A percentile compares a stretch with the other conserved stretches of the same genome.
Conservation (phyloP, 352 stramenopile genomes). For the Globisporangium carolinianum region DNA sequence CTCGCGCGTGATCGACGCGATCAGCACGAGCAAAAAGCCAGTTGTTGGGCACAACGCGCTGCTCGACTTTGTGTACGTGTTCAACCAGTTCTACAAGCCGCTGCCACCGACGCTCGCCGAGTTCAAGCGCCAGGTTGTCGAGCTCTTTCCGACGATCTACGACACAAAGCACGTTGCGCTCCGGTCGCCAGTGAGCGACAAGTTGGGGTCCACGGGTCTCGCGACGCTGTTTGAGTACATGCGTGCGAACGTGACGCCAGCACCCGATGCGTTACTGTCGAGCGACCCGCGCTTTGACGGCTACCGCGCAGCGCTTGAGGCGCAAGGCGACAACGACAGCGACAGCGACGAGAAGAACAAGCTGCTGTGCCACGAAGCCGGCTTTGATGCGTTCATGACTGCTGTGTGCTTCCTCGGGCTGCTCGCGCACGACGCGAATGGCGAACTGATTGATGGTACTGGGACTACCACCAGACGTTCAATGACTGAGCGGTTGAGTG, state of each 20-base stretch:
- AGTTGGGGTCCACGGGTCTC: slow-evolving; percentile 55
- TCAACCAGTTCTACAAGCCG: slow-evolving; percentile 77
- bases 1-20: slow-evolving; percentile 64
- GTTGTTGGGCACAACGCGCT: slow-evolving; percentile 79
- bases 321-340: slow-evolving; percentile 34
- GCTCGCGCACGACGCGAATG: slow-evolving; percentile 46
- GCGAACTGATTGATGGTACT: slow-evolving; percentile 24
- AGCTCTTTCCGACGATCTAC: slow-evolving; percentile 70
- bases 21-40: slow-evolving; percentile 71
- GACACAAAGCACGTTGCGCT: slow-evolving; percentile 75
- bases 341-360: slow-evolving; percentile 40
- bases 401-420: slow-evolving; percentile 69
- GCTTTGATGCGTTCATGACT: slow-evolving; percentile 85
- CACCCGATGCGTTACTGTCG: slow-evolving; percentile 45
- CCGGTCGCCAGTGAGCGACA: slow-evolving; percentile 39
- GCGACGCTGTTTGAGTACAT: slow-evolving; percentile 75
- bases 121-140: slow-evolving; percentile 62
- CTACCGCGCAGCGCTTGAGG: slow-evolving; percentile 54
- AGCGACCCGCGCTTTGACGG: slow-evolving; percentile 47
- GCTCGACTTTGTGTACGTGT: slow-evolving; percentile 81
- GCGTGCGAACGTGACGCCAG: slow-evolving; percentile 51
- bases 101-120: slow-evolving; percentile 60
- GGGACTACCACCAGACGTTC: slow-evolving; percentile 22
- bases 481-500: slow-evolving; percentile 29
- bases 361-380: slow-evolving; percentile 75